Base-by-base conservation (phyloP, 2,329 filamentous ascomycete species). In the Aquanectria penicillioides region DNA sequence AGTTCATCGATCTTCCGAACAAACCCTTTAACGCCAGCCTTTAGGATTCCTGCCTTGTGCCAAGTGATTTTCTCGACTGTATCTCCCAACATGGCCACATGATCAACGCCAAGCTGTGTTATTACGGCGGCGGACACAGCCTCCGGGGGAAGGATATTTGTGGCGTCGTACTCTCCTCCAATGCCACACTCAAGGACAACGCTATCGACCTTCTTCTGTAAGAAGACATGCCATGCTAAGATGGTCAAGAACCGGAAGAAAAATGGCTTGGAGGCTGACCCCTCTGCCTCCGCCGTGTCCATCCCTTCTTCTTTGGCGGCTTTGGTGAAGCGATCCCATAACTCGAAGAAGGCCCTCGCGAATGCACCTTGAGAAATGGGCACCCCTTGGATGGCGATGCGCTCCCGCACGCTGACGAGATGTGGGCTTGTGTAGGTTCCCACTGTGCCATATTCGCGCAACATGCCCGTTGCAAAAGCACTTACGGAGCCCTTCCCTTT, bases 401-500 rank as follows among this genome's bases (percentile, higher is more conserved):
- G 87, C 78, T 97, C 93, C 34, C 93, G 86, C 41, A 93, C 91
- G 53, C 89, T 92, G 36, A 93, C 85, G 9, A 97, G 84, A 73
- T 97, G 93, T 10, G 93, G 93, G 29, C 91, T 95, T 2, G 91
- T 96, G 74, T 93, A 97, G 2, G 93, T 87, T 33, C 93, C 93
- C 22, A 95, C 75, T 74, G 65, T 70, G 61, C 53, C 75, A 38
- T 78, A 75, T 57, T 69, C 79, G 4, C 82, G 78, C n/a, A 97
- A 81, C 62, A 97, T 91, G 3, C 89, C 89, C 12, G 93, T 92
- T 17, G 93, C 85, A 73, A 94, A 94, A 9, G 94, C 90, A 64
- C 91, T 92, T 1, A 93, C 93, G 3, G 92, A 95, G 34, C 94
- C 94, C 75, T 97, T 98, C 59, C 94, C 94, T 75, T 97, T 98